Conservation (phyloP, 306 rosid species). For the Boehmeria nivea region DNA sequence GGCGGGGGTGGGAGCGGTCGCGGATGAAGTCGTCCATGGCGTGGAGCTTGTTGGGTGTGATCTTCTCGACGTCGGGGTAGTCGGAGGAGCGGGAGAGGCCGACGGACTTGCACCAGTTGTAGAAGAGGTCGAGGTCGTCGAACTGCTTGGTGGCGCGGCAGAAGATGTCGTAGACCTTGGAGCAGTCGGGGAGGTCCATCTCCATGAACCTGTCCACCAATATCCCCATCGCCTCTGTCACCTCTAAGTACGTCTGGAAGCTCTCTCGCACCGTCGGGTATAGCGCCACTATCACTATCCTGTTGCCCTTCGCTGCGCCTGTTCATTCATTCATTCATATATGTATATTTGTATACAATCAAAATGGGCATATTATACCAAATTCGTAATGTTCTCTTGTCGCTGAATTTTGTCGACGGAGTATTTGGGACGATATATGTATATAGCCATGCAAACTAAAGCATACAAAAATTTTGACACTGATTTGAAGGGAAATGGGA, state of each 20-base stretch:
- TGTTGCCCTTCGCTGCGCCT: conserved; percentile 70
- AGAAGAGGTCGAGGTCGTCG: conserved; percentile 75
- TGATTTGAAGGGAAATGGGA: too few relatives aligned
- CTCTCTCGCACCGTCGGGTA: conserved; percentile 75
- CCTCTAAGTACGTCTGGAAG: conserved; percentile 58
- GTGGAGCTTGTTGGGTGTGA: conserved; percentile 63
- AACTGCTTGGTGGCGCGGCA: conserved; percentile 72
- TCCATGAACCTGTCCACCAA: conserved; percentile 70
- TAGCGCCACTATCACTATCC: conserved; percentile 69
- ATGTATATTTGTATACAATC: too few relatives aligned
- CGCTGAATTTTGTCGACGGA: too few relatives aligned
- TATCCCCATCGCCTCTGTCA: conserved; percentile 48
- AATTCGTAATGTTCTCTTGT: too few relatives aligned
- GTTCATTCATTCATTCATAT: background rate
- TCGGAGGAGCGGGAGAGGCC: conserved; percentile 80
- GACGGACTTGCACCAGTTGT: conserved; percentile 53
- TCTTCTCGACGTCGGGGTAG: conserved; percentile 72
- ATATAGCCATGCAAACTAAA: too few relatives aligned
- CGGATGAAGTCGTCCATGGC: conserved; percentile 72
- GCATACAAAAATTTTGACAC: too few relatives aligned
- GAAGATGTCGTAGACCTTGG: conserved; percentile 62
- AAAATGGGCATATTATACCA: too few relatives aligned
- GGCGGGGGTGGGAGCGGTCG: conserved; percentile 22
- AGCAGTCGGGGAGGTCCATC: conserved; percentile 42
- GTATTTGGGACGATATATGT: too few relatives aligned